Evolutionary conservation across 257 asterid species (phyloP).

Genomic region (Przewalskia tangutica): DNA sequence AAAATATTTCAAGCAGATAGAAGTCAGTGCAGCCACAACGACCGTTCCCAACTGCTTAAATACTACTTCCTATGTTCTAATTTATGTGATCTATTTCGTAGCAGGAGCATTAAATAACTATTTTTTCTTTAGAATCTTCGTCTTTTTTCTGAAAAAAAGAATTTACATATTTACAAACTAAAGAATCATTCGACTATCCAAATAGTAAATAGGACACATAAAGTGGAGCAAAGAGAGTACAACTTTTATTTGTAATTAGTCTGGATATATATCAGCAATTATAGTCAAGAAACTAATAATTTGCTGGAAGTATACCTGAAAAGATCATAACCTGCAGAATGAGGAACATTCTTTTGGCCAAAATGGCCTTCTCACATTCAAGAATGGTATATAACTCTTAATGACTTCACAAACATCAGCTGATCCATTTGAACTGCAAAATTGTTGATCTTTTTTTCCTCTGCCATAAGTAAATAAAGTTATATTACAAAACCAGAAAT

Average conservation of each 20-base stretch:
- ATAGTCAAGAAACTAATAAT: background rate
- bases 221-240: no score
- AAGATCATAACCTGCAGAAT: constrained; percentile 59
- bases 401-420: constrained; percentile 14
- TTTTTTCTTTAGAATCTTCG: no score
- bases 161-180: no score
- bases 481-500: background rate
- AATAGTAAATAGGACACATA: no score
- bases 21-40: background rate
- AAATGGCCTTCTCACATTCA: constrained; percentile 42
- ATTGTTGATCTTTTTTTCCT: background rate
- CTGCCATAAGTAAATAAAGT: background rate
- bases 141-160: no score
- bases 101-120: no score
- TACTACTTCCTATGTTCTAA: no score
- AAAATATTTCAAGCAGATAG: background rate
- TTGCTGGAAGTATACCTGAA: constrained; percentile 28
- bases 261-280: background rate
- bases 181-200: no score
- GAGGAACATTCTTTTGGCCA: constrained; percentile 48
- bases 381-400: constrained; percentile 15
- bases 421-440: constrained; percentile 7
- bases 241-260: background rate
- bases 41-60: background rate
- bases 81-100: no score